These are phyloP conservation scores for Vitis hybrid DNA, from an alignment of 177 flowering plant genomes.

Conservation along the genomic window DNA sequence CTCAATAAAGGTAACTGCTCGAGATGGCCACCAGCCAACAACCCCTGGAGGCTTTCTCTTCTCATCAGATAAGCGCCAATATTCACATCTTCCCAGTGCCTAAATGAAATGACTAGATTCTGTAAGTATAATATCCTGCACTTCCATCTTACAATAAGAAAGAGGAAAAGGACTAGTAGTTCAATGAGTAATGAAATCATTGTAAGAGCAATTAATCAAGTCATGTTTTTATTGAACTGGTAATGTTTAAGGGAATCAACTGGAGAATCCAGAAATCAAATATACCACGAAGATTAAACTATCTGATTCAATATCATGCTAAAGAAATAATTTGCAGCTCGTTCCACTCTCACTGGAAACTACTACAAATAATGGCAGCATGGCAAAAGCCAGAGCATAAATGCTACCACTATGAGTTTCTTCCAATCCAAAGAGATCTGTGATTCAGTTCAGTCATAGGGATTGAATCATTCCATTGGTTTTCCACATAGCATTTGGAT, in stretches of 20 bases:
- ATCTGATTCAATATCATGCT: too few relatives aligned
- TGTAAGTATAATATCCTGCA: constrained; percentile 1
- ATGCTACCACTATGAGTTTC: not conserved
- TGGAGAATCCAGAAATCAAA: too few relatives aligned
- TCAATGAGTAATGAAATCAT: too few relatives aligned
- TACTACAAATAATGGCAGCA: too few relatives aligned
- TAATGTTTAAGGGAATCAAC: too few relatives aligned
- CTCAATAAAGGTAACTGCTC: constrained; percentile 97
- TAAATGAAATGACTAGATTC: constrained; percentile 19
- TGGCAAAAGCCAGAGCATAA: too few relatives aligned
- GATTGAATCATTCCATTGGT: not conserved
- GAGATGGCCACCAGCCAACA: constrained; percentile 99
- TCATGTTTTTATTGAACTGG: too few relatives aligned
- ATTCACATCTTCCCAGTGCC: constrained; percentile 88
- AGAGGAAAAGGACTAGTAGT: too few relatives aligned
- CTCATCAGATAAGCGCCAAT: constrained; percentile 91
- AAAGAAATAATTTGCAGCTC: too few relatives aligned
- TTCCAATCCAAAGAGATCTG: not conserved
- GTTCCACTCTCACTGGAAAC: too few relatives aligned
- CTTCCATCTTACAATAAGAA: not conserved
- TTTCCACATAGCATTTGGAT: not conserved
- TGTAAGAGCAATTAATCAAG: too few relatives aligned
- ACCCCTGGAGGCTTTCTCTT: constrained; percentile 99
- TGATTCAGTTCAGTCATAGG: not conserved
- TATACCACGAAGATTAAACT: too few relatives aligned